phyloP scores from a whole-genome alignment of 768 basidiomycete species.

The Arthromyces matolae region DNA sequence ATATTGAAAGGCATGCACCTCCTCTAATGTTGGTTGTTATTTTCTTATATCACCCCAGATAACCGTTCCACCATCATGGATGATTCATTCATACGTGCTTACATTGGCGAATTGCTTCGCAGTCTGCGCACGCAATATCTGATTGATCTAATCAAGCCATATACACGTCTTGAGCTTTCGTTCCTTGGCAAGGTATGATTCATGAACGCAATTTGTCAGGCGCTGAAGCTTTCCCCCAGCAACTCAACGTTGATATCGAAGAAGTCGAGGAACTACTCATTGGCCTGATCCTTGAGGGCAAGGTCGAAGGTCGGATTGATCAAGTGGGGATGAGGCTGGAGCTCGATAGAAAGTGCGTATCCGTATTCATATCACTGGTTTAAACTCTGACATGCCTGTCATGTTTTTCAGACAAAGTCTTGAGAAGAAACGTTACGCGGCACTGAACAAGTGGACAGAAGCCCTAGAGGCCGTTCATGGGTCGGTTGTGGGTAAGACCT shows the following conservation, averaged over 20 bases:
- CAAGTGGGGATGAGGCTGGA: conserved; percentile 93
- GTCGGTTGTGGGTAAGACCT: conserved; percentile 72
- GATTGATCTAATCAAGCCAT: conserved; percentile 97
- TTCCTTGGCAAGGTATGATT: conserved; percentile 91
- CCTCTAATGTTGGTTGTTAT: background rate
- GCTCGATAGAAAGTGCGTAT: conserved; percentile 76
- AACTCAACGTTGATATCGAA: conserved; percentile 88
- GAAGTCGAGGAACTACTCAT: conserved; percentile 95
- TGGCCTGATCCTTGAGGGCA: conserved; percentile 92
- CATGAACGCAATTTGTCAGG: no score
- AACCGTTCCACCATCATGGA: conserved; percentile 96
- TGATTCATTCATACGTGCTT: conserved; percentile 89
- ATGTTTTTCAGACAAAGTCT: conserved; percentile 62
- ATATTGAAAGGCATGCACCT: conserved; percentile 71
- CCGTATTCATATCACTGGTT: conserved; percentile 25
- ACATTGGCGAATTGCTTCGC: conserved; percentile 93
- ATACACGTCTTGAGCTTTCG: conserved; percentile 87
- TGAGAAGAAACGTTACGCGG: conserved; percentile 81
- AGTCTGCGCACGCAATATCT: conserved; percentile 95
- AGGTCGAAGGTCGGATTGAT: conserved; percentile 94
- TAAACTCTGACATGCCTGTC: no score
- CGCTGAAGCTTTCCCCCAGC: no score
- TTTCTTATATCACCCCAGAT: conserved; percentile 42
- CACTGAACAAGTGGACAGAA: conserved; percentile 78
- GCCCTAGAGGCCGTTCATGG: conserved; percentile 75